These are phyloP conservation scores for Closterium sp. DNA, from an alignment of 139 green algal species.

Conservation along the genomic window DNA sequence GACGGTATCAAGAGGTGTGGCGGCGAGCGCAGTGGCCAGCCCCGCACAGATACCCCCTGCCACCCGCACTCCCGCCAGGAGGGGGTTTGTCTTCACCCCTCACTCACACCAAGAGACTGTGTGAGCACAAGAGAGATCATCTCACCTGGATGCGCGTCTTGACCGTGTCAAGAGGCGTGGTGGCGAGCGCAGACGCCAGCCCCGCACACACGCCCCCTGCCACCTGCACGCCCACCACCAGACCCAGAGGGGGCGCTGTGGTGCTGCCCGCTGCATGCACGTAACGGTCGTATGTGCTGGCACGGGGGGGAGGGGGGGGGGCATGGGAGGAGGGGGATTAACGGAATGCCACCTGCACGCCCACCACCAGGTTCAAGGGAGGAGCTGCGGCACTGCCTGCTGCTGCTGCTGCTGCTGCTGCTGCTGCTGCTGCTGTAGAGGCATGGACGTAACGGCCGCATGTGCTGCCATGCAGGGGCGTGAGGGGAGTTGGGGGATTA, in stretches of 20 bases:
- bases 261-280: neutral
- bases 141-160: conserved; percentile 61
- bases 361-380: neutral
- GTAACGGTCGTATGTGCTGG: no score
- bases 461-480: no score
- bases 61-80: conserved; percentile 41
- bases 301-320: no score
- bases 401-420: no score
- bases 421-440: no score
- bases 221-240: conserved; percentile 48
- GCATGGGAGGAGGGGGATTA: no score
- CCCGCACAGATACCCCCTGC: conserved; percentile 46
- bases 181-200: conserved; percentile 43
- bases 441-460: no score
- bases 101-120: no score
- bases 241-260: neutral
- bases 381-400: neutral
- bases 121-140: no score
- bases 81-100: no score
- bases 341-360: neutral
- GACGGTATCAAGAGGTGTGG: conserved; percentile 56
- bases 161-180: conserved; percentile 57
- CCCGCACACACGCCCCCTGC: conserved; percentile 45
- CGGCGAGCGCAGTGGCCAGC: conserved; percentile 46
- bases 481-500: no score